These are phyloP conservation scores for Diaporthe sp. DNA, from an alignment of 2,329 filamentous ascomycete species.

Conservation along the genomic window DNA sequence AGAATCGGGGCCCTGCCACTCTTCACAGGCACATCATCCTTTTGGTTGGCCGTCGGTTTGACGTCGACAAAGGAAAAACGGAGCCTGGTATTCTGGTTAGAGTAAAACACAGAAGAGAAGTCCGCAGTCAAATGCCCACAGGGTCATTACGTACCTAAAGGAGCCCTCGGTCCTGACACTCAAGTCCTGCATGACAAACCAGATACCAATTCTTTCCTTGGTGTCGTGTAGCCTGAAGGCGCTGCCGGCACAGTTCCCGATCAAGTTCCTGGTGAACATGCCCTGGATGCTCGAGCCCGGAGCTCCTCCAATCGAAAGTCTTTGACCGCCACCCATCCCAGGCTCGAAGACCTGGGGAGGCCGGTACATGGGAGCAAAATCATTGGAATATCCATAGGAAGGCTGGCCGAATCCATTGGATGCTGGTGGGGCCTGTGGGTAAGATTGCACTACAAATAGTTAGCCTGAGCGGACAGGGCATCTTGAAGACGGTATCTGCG, in stretches of 20 bases:
- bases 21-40: conserved; percentile 62
- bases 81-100: conserved; percentile 53
- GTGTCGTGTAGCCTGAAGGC: conserved; percentile 86
- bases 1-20: conserved; percentile 83
- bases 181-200: conserved; percentile 96
- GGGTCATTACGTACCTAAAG: conserved; percentile 74
- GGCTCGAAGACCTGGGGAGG: conserved; percentile 46
- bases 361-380: conserved; percentile 41
- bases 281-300: conserved; percentile 66
- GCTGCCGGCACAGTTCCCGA: conserved; percentile 90
- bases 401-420: conserved; percentile 35
- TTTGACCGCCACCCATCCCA: conserved; percentile 43
- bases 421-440: conserved; percentile 28
- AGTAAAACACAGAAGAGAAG: not conserved
- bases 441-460: conserved; percentile 26
- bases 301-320: conserved; percentile 52
- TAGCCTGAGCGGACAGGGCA: not conserved
- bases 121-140: not conserved
- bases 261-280: conserved; percentile 95
- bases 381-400: conserved; percentile 31
- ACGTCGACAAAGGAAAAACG: conserved; percentile 87
- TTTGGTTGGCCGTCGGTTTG: conserved; percentile 44
- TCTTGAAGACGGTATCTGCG: too few relatives aligned
- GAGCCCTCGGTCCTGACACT: conserved; percentile 92
- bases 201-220: conserved; percentile 85